phyloP scores from a whole-genome alignment of 345 rosid species.

The Populus davidiana region DNA sequence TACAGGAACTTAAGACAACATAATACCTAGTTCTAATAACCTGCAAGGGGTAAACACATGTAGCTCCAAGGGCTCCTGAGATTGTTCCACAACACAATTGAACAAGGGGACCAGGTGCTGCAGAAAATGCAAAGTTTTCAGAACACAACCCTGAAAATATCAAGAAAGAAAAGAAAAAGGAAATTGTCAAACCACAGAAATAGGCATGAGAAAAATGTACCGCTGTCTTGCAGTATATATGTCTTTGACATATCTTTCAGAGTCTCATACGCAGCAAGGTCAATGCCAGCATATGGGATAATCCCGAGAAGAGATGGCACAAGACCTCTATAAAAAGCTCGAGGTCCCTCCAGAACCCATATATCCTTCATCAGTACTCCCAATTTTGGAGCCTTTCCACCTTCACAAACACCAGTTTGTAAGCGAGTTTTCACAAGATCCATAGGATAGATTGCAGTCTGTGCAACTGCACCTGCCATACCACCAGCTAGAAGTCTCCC shows the following conservation, averaged over 20 bases:
- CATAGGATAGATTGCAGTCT: slow-evolving; percentile 76
- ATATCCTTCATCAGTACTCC: slow-evolving; percentile 63
- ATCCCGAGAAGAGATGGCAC: slow-evolving; percentile 88
- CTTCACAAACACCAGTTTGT: slow-evolving; percentile 63
- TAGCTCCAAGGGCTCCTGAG: slow-evolving; percentile 90
- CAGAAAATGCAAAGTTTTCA: slow-evolving; percentile 1
- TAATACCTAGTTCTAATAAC: slow-evolving; percentile 84
- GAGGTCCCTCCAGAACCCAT: slow-evolving; percentile 78
- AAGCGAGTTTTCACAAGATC: slow-evolving; percentile 94
- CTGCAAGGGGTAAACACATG: slow-evolving; percentile 93
- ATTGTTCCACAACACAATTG: slow-evolving; percentile 87
- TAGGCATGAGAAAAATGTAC: slow-evolving; percentile 29
- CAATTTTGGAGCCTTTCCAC: slow-evolving; percentile 59
- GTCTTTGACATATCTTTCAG: slow-evolving; percentile 77
- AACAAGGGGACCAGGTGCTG: slow-evolving; percentile 83
- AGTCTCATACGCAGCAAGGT: slow-evolving; percentile 87
- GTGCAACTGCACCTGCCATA: slow-evolving; percentile 91
- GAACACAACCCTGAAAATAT: background rate
- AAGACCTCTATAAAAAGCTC: slow-evolving; percentile 81
- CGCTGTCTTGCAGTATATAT: slow-evolving; percentile 62
- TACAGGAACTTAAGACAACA: background rate
- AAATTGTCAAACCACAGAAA: slow-evolving; percentile 3
- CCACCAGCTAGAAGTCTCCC: slow-evolving; percentile 84
- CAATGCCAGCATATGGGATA: slow-evolving; percentile 92
- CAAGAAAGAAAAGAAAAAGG: background rate